phyloP scores from a whole-genome alignment of 2,329 filamentous ascomycete species.

The Chrysoporthe puriensis region DNA sequence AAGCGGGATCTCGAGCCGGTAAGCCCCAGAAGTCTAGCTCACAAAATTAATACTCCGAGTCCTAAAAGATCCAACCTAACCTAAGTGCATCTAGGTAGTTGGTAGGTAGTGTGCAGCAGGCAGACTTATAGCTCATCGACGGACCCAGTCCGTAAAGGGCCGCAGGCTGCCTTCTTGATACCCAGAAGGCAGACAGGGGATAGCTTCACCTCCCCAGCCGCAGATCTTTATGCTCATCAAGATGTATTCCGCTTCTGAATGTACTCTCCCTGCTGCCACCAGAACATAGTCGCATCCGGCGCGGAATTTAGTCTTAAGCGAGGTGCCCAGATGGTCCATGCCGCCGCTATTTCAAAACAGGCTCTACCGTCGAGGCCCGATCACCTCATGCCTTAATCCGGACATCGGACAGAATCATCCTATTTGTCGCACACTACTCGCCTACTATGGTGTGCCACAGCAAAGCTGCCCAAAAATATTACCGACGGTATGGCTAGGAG shows the following conservation, averaged over 20 bases:
- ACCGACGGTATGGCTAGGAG: neutral
- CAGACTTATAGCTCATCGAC: neutral
- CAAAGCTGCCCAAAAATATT: neutral
- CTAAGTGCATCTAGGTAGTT: neutral
- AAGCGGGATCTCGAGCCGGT: conserved; percentile 9
- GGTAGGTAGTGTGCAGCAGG: neutral
- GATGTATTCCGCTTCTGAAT: neutral
- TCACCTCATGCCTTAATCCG: neutral
- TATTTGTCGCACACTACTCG: neutral
- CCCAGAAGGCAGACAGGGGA: neutral
- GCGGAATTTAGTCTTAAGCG: neutral
- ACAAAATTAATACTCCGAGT: neutral
- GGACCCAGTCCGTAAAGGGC: neutral
- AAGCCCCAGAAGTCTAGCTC: neutral
- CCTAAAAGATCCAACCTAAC: neutral
- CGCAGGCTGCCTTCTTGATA: neutral
- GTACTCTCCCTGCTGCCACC: neutral
- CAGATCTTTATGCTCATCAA: neutral
- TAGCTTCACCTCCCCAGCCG: neutral
- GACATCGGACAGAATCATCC: neutral
- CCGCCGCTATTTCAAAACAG: neutral
- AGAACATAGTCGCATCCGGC: neutral
- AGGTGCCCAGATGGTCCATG: neutral
- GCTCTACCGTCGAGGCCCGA: neutral
- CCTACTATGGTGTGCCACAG: neutral